These are phyloP conservation scores for Lotmaria passim DNA, from an alignment of 208 protist species.

Conservation along the genomic window DNA sequence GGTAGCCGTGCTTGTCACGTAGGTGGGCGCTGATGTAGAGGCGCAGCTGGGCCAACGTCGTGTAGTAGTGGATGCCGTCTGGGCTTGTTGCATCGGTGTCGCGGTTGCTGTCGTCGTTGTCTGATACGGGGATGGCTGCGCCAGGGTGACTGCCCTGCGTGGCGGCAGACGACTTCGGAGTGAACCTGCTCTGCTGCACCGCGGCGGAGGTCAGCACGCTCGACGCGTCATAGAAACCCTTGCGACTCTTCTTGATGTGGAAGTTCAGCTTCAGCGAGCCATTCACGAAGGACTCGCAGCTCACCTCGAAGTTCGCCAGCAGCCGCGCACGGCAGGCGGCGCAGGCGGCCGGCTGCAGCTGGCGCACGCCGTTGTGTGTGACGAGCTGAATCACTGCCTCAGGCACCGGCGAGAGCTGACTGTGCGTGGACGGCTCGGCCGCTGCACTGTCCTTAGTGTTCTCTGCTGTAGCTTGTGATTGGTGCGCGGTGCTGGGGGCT, in stretches of 20 bases:
- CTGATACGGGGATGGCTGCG: not conserved
- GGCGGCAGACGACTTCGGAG: not conserved
- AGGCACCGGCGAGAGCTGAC: conserved; percentile 11
- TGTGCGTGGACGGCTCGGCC: not conserved
- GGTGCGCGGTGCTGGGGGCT: not conserved
- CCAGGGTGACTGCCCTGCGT: conserved; percentile 1
- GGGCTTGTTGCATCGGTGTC: not conserved
- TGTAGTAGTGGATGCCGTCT: conserved; percentile 65
- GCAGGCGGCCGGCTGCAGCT: conserved; percentile 53
- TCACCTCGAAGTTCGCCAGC: conserved; percentile 45
- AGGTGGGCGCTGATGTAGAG: conserved; percentile 55
- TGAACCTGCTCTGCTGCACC: conserved; percentile 22
- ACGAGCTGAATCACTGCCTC: conserved; percentile 41
- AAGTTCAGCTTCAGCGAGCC: conserved; percentile 67
- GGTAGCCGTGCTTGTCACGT: conserved; percentile 54
- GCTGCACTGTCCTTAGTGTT: not conserved
- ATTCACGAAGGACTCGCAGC: conserved; percentile 53
- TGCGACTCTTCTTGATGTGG: conserved; percentile 77
- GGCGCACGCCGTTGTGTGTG: conserved; percentile 50
- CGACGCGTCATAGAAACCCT: conserved; percentile 72
- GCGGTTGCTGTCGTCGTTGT: not conserved
- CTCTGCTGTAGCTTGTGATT: not conserved
- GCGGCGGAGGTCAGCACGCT: conserved; percentile 44
- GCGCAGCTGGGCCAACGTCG: conserved; percentile 62
- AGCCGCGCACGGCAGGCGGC: conserved; percentile 40